phyloP scores from a whole-genome alignment of 805 yeast species.

The Suhomyces sp. region DNA sequence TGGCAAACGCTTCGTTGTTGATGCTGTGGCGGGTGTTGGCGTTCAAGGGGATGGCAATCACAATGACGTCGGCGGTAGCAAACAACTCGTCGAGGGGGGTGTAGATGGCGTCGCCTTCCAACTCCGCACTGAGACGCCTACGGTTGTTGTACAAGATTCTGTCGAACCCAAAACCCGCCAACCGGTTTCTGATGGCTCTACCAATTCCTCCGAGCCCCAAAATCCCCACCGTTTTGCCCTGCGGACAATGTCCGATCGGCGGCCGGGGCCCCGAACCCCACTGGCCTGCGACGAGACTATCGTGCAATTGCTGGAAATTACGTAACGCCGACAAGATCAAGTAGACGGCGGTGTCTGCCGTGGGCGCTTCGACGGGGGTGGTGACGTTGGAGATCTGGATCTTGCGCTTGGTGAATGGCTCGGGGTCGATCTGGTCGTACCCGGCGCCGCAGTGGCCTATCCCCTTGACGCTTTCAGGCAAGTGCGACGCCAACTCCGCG shows the following conservation, averaged over 20 bases:
- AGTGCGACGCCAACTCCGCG: constrained; percentile 50
- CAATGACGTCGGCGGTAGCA: constrained; percentile 60
- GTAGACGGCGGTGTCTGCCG: constrained; percentile 69
- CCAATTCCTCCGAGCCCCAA: constrained; percentile 92
- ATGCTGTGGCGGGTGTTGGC: constrained; percentile 66
- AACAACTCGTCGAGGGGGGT: constrained; percentile 69
- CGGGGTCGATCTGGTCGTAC: constrained; percentile 67
- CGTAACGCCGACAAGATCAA: constrained; percentile 62
- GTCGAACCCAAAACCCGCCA: constrained; percentile 72
- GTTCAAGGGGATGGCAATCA: constrained; percentile 77
- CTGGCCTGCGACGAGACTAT: constrained; percentile 49
- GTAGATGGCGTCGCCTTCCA: constrained; percentile 69
- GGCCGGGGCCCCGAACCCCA: constrained; percentile 59
- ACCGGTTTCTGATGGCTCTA: constrained; percentile 67
- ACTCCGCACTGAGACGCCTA: constrained; percentile 50
- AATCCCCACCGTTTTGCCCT: constrained; percentile 72
- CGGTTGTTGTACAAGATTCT: constrained; percentile 75
- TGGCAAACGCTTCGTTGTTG: constrained; percentile 53
- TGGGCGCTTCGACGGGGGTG: constrained; percentile 61
- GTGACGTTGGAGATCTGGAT: constrained; percentile 72
- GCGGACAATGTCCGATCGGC: constrained; percentile 70
- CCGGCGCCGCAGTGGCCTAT: constrained; percentile 72
- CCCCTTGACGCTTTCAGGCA: constrained; percentile 53
- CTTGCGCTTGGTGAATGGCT: constrained; percentile 46
- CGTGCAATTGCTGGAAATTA: constrained; percentile 61